Percentiles rank a stretch among this genome's conserved stretches.
Evolutionary conservation across 1,284 basidiomycete genomes (phyloP).

Genomic region (Ceratobasidium papillatum): DNA sequence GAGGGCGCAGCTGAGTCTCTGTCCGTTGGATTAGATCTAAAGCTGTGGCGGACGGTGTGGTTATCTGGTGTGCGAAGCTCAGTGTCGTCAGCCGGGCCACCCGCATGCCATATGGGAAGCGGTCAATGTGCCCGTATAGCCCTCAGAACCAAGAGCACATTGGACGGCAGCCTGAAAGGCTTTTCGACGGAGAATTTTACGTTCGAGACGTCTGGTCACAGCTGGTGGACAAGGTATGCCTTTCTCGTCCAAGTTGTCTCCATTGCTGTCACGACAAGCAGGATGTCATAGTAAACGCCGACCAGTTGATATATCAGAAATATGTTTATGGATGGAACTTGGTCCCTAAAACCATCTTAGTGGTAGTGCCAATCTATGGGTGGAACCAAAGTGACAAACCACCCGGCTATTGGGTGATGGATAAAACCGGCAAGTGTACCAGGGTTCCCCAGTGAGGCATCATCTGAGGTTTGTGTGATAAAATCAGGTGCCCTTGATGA

Average conservation of each 20-base stretch:
- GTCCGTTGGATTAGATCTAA: slow-evolving; percentile 9
- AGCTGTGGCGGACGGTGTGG: slow-evolving; percentile 39
- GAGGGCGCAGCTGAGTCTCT: background rate
- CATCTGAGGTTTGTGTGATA: no score
- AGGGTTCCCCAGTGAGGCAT: no score
- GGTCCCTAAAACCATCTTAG: no score
- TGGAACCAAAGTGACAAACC: no score
- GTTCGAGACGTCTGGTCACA: slow-evolving; percentile 31
- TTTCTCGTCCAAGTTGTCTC: background rate
- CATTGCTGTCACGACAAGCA: no score
- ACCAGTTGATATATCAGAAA: slow-evolving; percentile 20
- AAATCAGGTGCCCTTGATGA: no score
- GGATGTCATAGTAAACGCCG: slow-evolving; percentile 21
- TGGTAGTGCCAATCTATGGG: no score
- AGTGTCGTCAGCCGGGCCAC: slow-evolving; percentile 32
- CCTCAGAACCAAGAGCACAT: background rate
- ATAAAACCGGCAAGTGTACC: no score
- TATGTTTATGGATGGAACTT: no score
- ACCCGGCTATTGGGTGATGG: no score
- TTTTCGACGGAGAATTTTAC: no score
- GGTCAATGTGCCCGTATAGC: background rate
- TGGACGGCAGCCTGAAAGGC: slow-evolving; percentile 15
- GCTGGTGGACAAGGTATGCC: slow-evolving; percentile 23
- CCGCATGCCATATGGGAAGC: slow-evolving; percentile 19
- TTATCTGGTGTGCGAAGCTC: slow-evolving; percentile 33